Evolutionary conservation across 441 rosid genomes (phyloP).

Genomic region (Adansonia rubrostipa): DNA sequence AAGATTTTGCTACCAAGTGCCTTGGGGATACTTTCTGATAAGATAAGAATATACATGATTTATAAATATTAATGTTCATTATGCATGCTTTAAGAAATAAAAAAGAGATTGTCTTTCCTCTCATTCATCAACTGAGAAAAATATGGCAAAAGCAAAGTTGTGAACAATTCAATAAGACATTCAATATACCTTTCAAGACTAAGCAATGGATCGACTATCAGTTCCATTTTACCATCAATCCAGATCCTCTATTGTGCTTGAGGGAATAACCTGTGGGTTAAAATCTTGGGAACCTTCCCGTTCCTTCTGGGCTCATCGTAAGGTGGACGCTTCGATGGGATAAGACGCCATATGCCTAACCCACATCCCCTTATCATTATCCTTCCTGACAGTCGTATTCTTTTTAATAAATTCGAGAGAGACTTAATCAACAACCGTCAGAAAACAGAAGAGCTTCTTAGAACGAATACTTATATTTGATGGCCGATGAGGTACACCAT

Average conservation of each 20-base stretch:
- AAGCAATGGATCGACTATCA: constrained; percentile 82
- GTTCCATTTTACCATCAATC: constrained; percentile 99
- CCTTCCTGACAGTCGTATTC: constrained; percentile 70
- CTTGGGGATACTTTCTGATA: neutral
- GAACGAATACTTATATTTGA: constrained; percentile 77
- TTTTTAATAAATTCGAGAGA: constrained; percentile 68
- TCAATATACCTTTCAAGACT: constrained; percentile 78
- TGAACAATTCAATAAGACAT: neutral
- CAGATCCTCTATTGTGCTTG: constrained; percentile 92
- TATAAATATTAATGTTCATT: neutral
- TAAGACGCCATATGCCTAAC: constrained; percentile 91
- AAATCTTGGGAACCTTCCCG: constrained; percentile 91
- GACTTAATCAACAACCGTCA: constrained; percentile 85
- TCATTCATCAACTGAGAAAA: neutral
- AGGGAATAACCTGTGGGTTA: constrained; percentile 96
- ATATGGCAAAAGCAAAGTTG: neutral
- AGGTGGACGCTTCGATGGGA: constrained; percentile 75
- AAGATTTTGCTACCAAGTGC: too few species aligned
- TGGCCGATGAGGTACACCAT: constrained; percentile 91
- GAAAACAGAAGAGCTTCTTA: constrained; percentile 82
- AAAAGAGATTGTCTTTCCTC: neutral
- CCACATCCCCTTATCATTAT: constrained; percentile 72
- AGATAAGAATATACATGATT: neutral
- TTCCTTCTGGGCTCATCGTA: constrained; percentile 97
- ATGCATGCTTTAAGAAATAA: neutral